Base-by-base conservation (phyloP, 495 filamentous ascomycete species). In the Tuber melanosporum region DNA sequence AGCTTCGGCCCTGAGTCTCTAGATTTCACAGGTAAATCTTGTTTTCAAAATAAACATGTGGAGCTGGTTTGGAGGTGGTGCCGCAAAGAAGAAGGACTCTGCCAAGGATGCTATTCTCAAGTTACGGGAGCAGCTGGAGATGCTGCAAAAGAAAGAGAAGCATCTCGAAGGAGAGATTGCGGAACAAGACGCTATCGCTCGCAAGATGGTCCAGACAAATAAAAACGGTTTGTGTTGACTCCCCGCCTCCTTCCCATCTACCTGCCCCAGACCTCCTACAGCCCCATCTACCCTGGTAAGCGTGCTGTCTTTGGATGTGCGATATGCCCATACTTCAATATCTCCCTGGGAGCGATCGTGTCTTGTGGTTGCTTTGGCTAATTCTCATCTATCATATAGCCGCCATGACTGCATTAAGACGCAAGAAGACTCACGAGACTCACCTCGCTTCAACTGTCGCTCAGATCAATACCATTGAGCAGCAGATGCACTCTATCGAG, bases 101-200 rank as follows among this genome's bases (percentile, higher is more conserved):
- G 93, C 95, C 66, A 99, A 99, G 89, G 94, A 97, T 87, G 95
- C 96, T 76, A 99, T 99, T 79, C 88, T 99, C 69, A 88, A 88
- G 78, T 87, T 99, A 80, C 91, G 95, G 75, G 87, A 90, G 81
- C 94, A 97, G 88, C 88, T 98, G 42, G 94, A 97, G 78, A 97
- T 98, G 95, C 88, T 99, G 79, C 93, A 96, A 86, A 99, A 99
- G 89, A 88, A 96, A 70, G 94, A 99, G 86, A 91, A 89, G 83
- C 93, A 98, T 83, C 86, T 98, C 70, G 92, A 94, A 84, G 91
- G 88, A 78, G 94, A 95, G 87, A 97, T 98, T 86, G 90, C 91
- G 22, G 94, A 98, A 85, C 95, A 99, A 84, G 95, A 98, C 84
- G 87, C 89, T 52, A 88, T 94, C 77, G 96, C 95, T n/a, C 88